Base-by-base conservation (phyloP, 805 yeast species). In the Zygosaccharomyces pseudorouxii region DNA sequence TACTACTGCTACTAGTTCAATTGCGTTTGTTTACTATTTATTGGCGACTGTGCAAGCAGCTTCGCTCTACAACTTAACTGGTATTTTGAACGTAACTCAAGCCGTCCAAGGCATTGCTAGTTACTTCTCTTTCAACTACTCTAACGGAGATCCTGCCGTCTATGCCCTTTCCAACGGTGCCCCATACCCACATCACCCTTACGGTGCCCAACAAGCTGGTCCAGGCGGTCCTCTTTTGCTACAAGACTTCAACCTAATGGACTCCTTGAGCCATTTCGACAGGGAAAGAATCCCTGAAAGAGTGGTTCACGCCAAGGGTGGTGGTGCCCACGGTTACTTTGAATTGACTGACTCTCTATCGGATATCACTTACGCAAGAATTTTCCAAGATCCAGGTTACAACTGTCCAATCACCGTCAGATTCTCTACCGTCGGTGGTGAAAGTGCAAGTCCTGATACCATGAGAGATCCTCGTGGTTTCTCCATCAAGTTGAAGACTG, bases 391-490 rank as follows among this genome's bases (percentile, higher is more conserved):
- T 0, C 65, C 56, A 10, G 77, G 77, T 14, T 71, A 72, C 60
- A 70, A 68, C 42, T 68, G 72, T 46, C 74, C 75, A 5, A 63
- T 72, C 45, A 60, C 71, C 30, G 56, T 64, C 5, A 73, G 86
- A 51, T 79, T 81, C 68, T 86, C 93, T 57, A 86, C 93, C 23
- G 95, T 86, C 48, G 95, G 93, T 59, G 93, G 93, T 55, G 95
- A 87, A 69, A 68, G 73, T 47, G 95, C 93, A 41, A 78, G 89
- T 33, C 81, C 93, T 2, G 95, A 86, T 65, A 76, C 90, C 38
- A 88, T 86, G 25, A 80, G 95, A 73, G 95, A 86, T 68, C 95
- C 95, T 60, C 78, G 95, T 73, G 95, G 95, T 16, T 84, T 85
- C 63, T 77, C 93, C 45, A 78, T 82, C 60, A 86, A 87, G 70